Percentiles rank a stretch among this genome's conserved stretches.
These are phyloP conservation scores for Roridomyces roridus DNA, from an alignment of 768 basidiomycete genomes.

Conservation along the genomic window DNA sequence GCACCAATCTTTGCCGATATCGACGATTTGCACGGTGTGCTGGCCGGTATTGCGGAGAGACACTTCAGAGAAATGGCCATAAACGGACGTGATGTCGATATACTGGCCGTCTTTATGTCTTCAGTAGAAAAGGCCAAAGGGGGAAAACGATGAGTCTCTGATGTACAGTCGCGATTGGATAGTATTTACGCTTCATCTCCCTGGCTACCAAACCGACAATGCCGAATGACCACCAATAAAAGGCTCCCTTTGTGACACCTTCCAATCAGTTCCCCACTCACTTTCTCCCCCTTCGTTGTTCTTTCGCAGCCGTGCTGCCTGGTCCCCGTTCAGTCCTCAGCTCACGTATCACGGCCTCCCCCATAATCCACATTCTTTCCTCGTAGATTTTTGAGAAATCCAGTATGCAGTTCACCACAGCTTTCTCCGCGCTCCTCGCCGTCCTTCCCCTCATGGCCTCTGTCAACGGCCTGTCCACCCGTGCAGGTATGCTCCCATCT, in stretches of 20 bases:
- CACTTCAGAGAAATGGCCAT: constrained; percentile 71
- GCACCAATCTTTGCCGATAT: constrained; percentile 75
- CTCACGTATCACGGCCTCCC: constrained; percentile 31
- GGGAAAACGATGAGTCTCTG: constrained; percentile 25
- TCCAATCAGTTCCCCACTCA: constrained; percentile 26
- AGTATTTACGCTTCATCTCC: background rate
- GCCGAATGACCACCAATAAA: constrained; percentile 24
- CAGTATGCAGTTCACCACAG: constrained; percentile 58
- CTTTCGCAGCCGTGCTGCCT: constrained; percentile 63
- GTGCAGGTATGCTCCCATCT: too few relatives aligned
- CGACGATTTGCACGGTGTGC: constrained; percentile 66
- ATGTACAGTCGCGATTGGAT: constrained; percentile 7
- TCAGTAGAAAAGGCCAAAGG: constrained; percentile 68
- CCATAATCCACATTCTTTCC: constrained; percentile 38
- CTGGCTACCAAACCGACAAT: background rate
- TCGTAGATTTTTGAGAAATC: constrained; percentile 56
- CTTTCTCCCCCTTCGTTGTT: constrained; percentile 32
- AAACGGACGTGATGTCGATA: constrained; percentile 70
- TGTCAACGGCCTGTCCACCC: constrained; percentile 36
- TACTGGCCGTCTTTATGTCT: constrained; percentile 82
- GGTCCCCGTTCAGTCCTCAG: constrained; percentile 29
- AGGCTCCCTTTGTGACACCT: background rate
- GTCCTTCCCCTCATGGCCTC: constrained; percentile 45
- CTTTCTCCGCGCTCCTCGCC: constrained; percentile 45
- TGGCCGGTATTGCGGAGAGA: constrained; percentile 73